Base-by-base conservation (phyloP, 768 basidiomycete genomes). In the Phanerochaete sordida region DNA sequence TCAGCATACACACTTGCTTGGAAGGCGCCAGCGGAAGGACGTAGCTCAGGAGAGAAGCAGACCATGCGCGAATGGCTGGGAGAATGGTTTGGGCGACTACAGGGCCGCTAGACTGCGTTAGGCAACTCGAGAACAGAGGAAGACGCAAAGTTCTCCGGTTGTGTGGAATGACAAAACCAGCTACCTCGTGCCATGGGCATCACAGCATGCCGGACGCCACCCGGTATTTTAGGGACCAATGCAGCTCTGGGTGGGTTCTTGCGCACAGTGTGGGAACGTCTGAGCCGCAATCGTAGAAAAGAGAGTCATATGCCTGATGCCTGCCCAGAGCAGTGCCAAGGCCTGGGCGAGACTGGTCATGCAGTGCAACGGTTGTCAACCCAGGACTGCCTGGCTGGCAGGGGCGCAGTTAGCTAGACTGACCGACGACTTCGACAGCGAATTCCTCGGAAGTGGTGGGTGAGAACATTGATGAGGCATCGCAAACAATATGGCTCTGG, bases 141-240 rank as follows among this genome's bases (percentile, higher is more conserved):
- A 6, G n/a, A 15, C 21, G 30, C 51, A 23, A 12, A 23, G 21
- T 21, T 35, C 31, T 52, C 33, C 19, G 51, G 21, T 27, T 15
- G 48, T 30, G 26, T 3, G 33, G 53, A 54, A 54, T 54, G 23
- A 43, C 53, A 54, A 33, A 52, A 52, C 27, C 47, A 58, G 21
- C 33, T 58, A 58, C 57, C 57, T 58, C 57, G 57, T 58, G 57
- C 26, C 47, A 26, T 23, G 11, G 30, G 12, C 46, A 48, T 58
- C 47, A 58, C 57, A 48, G 57, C 57, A 58, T 50, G 46, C 57
- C 57, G 57, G 35, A 31, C 45, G 35, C 57, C 46, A 54, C 46
- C 30, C 47, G 43, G 27, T 47, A 57, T 57, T 57, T 47, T 47
- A 23, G 35, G 47, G 57, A 46, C 23, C 35, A 48, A 37, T 33